phyloP scores from a whole-genome alignment of 2,329 filamentous ascomycete species.

The Phyllosticta ampelicida region DNA sequence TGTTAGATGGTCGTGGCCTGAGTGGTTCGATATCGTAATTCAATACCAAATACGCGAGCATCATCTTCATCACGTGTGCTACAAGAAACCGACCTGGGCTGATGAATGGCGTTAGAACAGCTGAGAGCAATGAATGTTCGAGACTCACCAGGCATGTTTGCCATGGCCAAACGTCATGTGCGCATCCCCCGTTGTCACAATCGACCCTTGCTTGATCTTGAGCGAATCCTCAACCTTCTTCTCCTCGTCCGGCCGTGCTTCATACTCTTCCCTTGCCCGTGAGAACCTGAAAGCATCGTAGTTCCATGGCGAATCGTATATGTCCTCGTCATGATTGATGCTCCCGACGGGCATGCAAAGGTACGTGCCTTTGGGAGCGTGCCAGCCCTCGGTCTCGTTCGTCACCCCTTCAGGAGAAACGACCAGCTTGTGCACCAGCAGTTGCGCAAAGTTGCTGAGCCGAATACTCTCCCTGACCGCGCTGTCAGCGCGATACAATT shows the following conservation, averaged over 20 bases:
- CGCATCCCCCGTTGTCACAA: constrained; percentile 17
- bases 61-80: constrained; percentile 13
- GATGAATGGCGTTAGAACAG: no score
- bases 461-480: constrained; percentile 24
- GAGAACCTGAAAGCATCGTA: constrained; percentile 25
- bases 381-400: constrained; percentile 16
- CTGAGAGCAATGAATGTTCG: neutral
- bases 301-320: constrained; percentile 18
- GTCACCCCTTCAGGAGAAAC: constrained; percentile 17
- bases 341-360: constrained; percentile 9
- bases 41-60: constrained; percentile 12
- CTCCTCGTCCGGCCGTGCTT: constrained; percentile 1
- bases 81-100: constrained; percentile 12
- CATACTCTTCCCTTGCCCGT: constrained; percentile 13
- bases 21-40: constrained; percentile 13
- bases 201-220: constrained; percentile 9
- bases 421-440: constrained; percentile 18
- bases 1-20: constrained; percentile 9
- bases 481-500: constrained; percentile 18
- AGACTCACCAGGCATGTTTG: constrained; percentile 19
- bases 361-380: constrained; percentile 25
- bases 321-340: constrained; percentile 20
- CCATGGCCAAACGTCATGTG: constrained; percentile 23
- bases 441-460: constrained; percentile 15
- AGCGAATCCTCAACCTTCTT: neutral